Percentiles rank a stretch among this genome's conserved stretches.
phyloP scores from a whole-genome alignment of 1,139 yeast genomes.

The Magnusiomyces ingens region DNA sequence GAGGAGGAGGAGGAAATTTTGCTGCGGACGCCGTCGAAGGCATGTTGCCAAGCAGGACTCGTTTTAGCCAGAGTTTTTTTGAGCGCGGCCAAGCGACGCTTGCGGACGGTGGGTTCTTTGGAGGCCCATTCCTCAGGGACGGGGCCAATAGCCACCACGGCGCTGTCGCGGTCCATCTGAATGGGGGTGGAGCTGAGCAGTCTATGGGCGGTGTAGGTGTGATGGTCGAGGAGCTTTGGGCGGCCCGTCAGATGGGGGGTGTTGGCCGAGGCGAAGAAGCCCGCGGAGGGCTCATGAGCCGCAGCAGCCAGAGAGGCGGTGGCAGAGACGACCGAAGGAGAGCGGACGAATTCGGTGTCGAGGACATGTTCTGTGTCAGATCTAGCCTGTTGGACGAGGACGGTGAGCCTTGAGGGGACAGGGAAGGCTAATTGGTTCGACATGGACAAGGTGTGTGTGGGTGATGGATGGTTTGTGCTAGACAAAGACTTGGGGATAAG shows the following conservation, averaged over 20 bases:
- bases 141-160: constrained; percentile 53
- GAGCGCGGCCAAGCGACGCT: neutral
- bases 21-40: too few relatives aligned
- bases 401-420: neutral
- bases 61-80: neutral
- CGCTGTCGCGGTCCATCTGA: constrained; percentile 46
- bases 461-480: neutral
- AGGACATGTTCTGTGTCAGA: neutral
- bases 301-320: too few relatives aligned
- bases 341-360: too few relatives aligned
- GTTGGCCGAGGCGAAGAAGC: too few relatives aligned
- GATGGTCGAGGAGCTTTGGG: neutral
- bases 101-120: constrained; percentile 6
- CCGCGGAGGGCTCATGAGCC: too few relatives aligned
- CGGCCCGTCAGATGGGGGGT: neutral
- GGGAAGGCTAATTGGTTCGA: neutral
- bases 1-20: too few relatives aligned
- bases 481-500: neutral
- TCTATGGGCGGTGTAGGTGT: constrained; percentile 57
- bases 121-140: constrained; percentile 56
- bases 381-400: neutral
- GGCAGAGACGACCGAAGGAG: too few relatives aligned
- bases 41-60: neutral
- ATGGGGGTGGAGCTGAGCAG: constrained; percentile 48
- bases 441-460: neutral